Evolutionary conservation across 1,284 basidiomycete species (phyloP), one percentile per base, ranked within the genome.

Genomic region (Melampsora larici-populina): DNA sequence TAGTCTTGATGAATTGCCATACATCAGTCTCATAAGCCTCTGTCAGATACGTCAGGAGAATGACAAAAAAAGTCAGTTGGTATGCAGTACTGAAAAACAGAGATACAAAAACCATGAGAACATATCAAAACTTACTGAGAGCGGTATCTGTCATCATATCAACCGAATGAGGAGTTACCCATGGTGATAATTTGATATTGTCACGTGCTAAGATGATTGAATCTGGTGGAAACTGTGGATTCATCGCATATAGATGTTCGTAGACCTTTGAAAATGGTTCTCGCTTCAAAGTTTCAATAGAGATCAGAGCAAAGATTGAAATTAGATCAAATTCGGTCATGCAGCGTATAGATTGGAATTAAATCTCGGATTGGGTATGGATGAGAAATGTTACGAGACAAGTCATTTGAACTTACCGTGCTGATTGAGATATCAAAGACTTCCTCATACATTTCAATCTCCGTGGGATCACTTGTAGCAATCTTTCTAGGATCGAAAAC

Each of bases 101-200:
- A 31, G 13, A 36, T 36, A 21, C 29, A 64, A 3, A 18, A 26
- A 21, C 11, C 29, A 13, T 3, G 49, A 55, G 18, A 46, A 67
- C 51, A 21, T 3, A 29, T 2, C n/a, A 65, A 33, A 15, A 67
- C 64, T 55, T 31, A 75, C 64, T 75, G 1, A 75, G 49, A 67
- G 29, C 36, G 17, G 72, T 46, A 29, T 67, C 51, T 40, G 63
- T 29, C 31, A 40, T 66, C 3, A 75, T 75, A 21, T 51, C 43
- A 33, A 75, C 29, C 18, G 63, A 75, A 60, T 75, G 46, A 3
- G 72, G 72, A 11, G 72, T 75, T n/a, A 75, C 72, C 18, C 64
- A 75, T n/a, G 72, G 72, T n/a, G 72, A 75, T 17, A 75, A 24
- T 67, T 75, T 75, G 64, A 65, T 67, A 29, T 75, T 18, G 26